A percentile compares a stretch with the other conserved stretches of the same genome.
phyloP scores from a whole-genome alignment of 805 yeast species.

The Candida palmyrensis region DNA sequence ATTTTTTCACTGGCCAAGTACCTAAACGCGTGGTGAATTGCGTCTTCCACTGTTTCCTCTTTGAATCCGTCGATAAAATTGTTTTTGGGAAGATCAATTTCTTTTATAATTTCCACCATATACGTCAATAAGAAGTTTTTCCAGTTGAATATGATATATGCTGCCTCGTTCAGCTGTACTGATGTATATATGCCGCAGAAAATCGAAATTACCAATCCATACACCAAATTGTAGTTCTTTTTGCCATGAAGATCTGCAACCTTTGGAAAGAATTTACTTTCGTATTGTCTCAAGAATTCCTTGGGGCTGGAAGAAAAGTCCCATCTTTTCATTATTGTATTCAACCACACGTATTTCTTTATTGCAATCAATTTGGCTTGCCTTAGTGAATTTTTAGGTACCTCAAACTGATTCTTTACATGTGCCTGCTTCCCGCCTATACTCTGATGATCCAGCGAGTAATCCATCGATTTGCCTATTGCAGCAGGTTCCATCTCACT shows the following conservation, averaged over 20 bases:
- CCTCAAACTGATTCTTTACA: neutral
- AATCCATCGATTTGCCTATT: too few species aligned
- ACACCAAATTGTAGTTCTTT: slow-evolving; percentile 10
- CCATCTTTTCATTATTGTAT: slow-evolving; percentile 12
- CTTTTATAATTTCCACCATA: slow-evolving; percentile 6
- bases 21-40: slow-evolving; percentile 11
- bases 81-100: slow-evolving; percentile 1
- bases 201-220: slow-evolving; percentile 15
- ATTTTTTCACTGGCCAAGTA: slow-evolving; percentile 8
- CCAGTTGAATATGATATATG: slow-evolving; percentile 26
- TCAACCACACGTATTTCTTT: slow-evolving; percentile 26
- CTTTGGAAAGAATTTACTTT: too few species aligned
- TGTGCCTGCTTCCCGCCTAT: too few species aligned
- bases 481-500: too few species aligned
- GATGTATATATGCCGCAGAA: slow-evolving; percentile 18
- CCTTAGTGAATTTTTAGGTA: neutral
- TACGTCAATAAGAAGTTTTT: slow-evolving; percentile 27
- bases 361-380: slow-evolving; percentile 4
- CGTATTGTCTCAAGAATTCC: slow-evolving; percentile 9
- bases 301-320: too few species aligned
- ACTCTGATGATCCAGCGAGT: too few species aligned
- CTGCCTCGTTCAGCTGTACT: slow-evolving; percentile 5
- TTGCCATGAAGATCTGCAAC: slow-evolving; percentile 1
- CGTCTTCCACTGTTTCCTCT: slow-evolving; percentile 13
- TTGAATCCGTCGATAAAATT: too few species aligned